phyloP scores from a whole-genome alignment of 345 rosid species.

The Physaria fendleri region DNA sequence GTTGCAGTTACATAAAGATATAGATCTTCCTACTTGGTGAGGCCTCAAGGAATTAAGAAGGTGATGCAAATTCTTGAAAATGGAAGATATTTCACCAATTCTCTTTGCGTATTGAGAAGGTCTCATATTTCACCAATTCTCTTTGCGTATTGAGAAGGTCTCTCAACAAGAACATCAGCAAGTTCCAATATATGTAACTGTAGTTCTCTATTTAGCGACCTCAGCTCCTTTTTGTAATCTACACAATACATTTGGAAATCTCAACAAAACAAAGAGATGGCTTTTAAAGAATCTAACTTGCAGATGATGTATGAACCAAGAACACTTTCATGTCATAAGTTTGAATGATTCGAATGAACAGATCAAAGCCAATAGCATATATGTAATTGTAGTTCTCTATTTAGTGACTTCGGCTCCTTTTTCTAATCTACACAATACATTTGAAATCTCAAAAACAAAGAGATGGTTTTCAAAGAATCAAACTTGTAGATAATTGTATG shows the following conservation, averaged over 20 bases:
- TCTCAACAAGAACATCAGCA: slow-evolving; percentile 90
- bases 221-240: slow-evolving; percentile 86
- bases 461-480: neutral
- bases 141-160: slow-evolving; percentile 95
- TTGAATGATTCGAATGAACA: too few species aligned
- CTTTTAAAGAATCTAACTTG: neutral
- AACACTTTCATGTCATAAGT: neutral
- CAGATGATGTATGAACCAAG: too few species aligned
- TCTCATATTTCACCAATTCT: slow-evolving; percentile 83
- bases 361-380: slow-evolving; percentile 16
- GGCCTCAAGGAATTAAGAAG: slow-evolving; percentile 92
- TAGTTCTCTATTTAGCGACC: slow-evolving; percentile 71
- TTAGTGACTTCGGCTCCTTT: slow-evolving; percentile 66
- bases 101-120: slow-evolving; percentile 95
- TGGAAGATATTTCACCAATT: slow-evolving; percentile 81
- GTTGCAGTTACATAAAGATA: neutral
- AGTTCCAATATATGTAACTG: slow-evolving; percentile 90
- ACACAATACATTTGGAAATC: neutral
- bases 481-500: neutral
- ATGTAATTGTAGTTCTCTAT: slow-evolving; percentile 84
- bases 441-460: neutral
- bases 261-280: neutral
- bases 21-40: slow-evolving; percentile 58
- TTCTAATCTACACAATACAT: slow-evolving; percentile 53
- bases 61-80: slow-evolving; percentile 93